Evolutionary conservation across 805 yeast species (phyloP), one percentile per base, ranked within the genome.

Genomic region (Komagataella populi): DNA sequence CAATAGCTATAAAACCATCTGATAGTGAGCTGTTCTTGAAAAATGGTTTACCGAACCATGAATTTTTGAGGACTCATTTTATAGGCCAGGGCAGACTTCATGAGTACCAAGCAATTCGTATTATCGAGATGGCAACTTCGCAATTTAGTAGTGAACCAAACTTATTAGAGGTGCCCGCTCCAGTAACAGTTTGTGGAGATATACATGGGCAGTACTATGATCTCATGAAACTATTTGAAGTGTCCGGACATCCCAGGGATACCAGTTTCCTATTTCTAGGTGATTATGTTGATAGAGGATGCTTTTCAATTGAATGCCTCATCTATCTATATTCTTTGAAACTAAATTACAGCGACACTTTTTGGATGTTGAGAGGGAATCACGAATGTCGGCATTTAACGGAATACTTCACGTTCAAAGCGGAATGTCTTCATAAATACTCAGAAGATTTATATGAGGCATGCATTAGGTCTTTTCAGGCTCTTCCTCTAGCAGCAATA

Each of bases 141-240:
- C 63, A 82, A 6, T 72, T 93, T 52, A 63, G 74, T 12, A 63
- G 67, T 44, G 98, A 91, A 61, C 95, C 96, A 5, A 91, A 86
- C 59, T 63, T 91, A 58, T 69, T 91, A 50, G 74, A 74, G 17
- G 84, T 93, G 1, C 90, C 89, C 2, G 95, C 96, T 0, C 99
- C 98, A 0, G 87, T 91, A 2, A 90, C 96, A 0, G 89, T 91
- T 2, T 89, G 97, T 69, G 99, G 99, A 52, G 98, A 91, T 67
- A 77, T 90, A n/a, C 98, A 91, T 66, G 99, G 99, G 16, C 98
- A 91, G 65, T 88, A 78, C 64, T 90, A 77, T 64, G 99, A 91
- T 65, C 72, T 91, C 58, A 73, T 90, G 78, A 89, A 90, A 66
- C 70, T 91, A 47, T 87, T 91, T 61, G 97, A 91, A 63, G 91